Evolutionary conservation across 106 monocot species (phyloP).

Genomic region (Xerophyta viscosa): DNA sequence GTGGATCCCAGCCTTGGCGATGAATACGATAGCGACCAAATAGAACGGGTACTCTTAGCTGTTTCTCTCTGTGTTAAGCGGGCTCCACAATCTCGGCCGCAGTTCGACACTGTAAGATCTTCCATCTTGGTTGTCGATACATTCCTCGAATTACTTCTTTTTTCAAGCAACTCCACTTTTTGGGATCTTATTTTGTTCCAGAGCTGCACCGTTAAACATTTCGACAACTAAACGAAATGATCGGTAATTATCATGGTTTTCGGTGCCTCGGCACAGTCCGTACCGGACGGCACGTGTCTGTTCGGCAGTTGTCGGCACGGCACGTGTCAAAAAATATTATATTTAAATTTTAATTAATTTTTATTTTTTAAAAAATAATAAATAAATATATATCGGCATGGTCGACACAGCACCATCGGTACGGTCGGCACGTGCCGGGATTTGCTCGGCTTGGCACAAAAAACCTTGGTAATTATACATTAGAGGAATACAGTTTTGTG

Average conservation of each 20-base stretch:
- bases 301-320: too few species aligned
- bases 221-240: not conserved
- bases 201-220: too few species aligned
- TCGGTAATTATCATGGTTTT: not conserved
- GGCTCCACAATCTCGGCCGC: conserved; percentile 1
- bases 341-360: too few species aligned
- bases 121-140: not conserved
- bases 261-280: too few species aligned
- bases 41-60: conserved; percentile 2
- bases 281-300: too few species aligned
- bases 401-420: too few species aligned
- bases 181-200: not conserved
- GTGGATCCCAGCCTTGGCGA: not conserved
- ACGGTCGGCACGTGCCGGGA: too few species aligned
- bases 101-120: not conserved
- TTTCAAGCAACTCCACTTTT: not conserved
- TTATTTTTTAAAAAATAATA: too few species aligned
- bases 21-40: conserved; percentile 7
- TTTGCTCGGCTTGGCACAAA: too few species aligned
- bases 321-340: too few species aligned
- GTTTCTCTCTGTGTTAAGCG: conserved; percentile 3
- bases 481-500: too few species aligned
- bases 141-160: not conserved
- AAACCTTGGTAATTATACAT: not conserved
- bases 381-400: too few species aligned